These are phyloP conservation scores for Atractiella rhizophila DNA, from an alignment of 768 basidiomycete genomes.

Conservation along the genomic window DNA sequence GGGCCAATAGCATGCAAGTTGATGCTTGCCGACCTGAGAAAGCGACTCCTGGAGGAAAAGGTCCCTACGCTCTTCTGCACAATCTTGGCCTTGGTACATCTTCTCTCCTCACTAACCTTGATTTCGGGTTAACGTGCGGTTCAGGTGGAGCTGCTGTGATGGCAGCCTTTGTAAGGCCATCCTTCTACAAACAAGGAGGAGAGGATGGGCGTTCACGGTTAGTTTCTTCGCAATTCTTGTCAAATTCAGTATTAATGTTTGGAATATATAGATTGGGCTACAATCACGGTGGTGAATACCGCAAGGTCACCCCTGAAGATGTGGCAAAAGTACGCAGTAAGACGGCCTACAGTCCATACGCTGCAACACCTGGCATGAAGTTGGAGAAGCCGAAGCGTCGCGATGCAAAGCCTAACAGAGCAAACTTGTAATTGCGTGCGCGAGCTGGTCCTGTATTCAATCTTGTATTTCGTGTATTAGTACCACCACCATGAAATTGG, in stretches of 20 bases:
- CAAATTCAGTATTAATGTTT: no score
- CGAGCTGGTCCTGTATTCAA: no score
- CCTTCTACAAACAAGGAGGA: slow-evolving; percentile 45
- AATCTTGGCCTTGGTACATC: slow-evolving; percentile 64
- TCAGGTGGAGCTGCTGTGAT: slow-evolving; percentile 31
- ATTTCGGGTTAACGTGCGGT: no score
- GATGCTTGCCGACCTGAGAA: slow-evolving; percentile 2
- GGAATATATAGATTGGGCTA: no score
- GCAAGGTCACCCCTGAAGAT: slow-evolving; percentile 35
- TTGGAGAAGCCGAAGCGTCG: no score
- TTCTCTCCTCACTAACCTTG: neutral
- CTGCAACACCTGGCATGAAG: no score
- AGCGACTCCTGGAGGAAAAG: slow-evolving; percentile 5
- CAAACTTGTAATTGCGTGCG: no score
- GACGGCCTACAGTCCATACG: slow-evolving; percentile 18
- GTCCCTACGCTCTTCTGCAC: slow-evolving; percentile 42
- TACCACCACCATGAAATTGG: no score
- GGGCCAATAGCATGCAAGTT: slow-evolving; percentile 14
- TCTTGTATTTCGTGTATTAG: no score
- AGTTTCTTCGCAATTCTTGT: no score
- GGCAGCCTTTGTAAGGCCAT: slow-evolving; percentile 48
- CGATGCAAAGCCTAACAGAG: no score
- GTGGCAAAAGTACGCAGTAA: slow-evolving; percentile 53
- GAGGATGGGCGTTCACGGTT: slow-evolving; percentile 40
- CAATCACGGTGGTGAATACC: slow-evolving; percentile 47